Base-by-base conservation (phyloP, 345 rosid species). In the Arabis hirsuta region DNA sequence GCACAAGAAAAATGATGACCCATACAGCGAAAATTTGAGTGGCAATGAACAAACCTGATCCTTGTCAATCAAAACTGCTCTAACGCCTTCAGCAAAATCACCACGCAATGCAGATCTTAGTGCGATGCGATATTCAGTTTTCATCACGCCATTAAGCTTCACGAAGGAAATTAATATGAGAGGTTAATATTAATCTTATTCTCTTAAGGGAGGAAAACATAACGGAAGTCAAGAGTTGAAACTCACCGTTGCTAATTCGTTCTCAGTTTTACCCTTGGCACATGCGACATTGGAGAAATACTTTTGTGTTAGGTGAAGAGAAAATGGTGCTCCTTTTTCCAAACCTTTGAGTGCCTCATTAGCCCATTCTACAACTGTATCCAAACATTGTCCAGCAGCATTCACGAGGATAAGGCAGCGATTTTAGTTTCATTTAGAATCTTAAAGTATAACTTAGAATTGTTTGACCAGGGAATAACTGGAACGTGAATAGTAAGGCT, bases 51-150 rank as follows among this genome's bases (percentile, higher is more conserved):
- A 14, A 56, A 93, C 97, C 98, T 91, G 97, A 78, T 94, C 97
- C 81, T 89, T 91, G 88, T 94, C 96, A 67, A 91, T 81, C 85
- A 94, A 81, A 63, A 91, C 92, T 72, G 98, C 97, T 66, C 98
- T 86, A 56, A 94, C 96, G 48, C 98, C 96, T 87, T 94, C 97
- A 60, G 84, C 70, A 65, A 91, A 94, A 82, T 91, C 97, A 78
- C 65, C 29, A 12, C 93, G 77, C 69, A 89, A 53, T 27, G 90
- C 89, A 39, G 95, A 82, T 72, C 91, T 84, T 45, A 94, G 43
- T 36, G 96, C 95, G 72, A 91, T 83, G 71, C 95, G 87, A 81
- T 91, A 91, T 74, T 94, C 98, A 4, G 83, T 81, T 82, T 82
- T 89, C 98, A 94, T 94, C 67, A 94, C 97, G 38, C 84, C 92